phyloP scores from a whole-genome alignment of 1,139 yeast genomes.

The Debaryomyces sp. region DNA sequence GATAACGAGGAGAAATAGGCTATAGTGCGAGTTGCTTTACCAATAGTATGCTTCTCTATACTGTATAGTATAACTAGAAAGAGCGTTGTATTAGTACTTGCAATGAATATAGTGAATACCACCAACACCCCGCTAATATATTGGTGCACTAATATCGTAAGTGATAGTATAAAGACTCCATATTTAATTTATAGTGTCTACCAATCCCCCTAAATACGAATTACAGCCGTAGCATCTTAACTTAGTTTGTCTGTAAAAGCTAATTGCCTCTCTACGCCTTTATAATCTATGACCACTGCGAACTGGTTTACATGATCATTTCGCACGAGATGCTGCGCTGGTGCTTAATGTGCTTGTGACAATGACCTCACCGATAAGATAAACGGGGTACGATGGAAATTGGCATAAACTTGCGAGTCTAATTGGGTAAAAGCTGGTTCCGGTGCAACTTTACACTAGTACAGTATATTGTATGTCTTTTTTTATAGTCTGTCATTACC shows the following conservation, averaged over 20 bases:
- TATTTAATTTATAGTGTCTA: not conserved
- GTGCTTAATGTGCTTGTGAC: not conserved
- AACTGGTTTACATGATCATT: not conserved
- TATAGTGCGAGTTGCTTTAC: too few species aligned
- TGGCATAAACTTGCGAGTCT: not conserved
- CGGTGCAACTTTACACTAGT: not conserved
- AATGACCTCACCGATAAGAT: not conserved
- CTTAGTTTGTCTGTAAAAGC: not conserved
- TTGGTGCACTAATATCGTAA: too few species aligned
- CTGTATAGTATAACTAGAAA: too few species aligned
- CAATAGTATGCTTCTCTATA: too few species aligned
- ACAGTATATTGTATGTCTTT: not conserved
- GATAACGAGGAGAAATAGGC: too few species aligned
- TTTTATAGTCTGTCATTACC: not conserved
- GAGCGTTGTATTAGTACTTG: too few species aligned
- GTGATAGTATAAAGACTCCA: too few species aligned
- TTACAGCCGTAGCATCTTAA: not conserved
- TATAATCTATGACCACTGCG: not conserved
- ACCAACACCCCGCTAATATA: too few species aligned
- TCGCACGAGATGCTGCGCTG: not conserved
- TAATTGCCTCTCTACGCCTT: not conserved
- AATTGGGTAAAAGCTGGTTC: not conserved
- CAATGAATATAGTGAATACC: too few species aligned
- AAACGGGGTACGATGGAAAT: not conserved
- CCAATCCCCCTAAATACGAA: not conserved